Evolutionary conservation across 768 basidiomycete genomes (phyloP).

Genomic region (Baorangia bicolor): DNA sequence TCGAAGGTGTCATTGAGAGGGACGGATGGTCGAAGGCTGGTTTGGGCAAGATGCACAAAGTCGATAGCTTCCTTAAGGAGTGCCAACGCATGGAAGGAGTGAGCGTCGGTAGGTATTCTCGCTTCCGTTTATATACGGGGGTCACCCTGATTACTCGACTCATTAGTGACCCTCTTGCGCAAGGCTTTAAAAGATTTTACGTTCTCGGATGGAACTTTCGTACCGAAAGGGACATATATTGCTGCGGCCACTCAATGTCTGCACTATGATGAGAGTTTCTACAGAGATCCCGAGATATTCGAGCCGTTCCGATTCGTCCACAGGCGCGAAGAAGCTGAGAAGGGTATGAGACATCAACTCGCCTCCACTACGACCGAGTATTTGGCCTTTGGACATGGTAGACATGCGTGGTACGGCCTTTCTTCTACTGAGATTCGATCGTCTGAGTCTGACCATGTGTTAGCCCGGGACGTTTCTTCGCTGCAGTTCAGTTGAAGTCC

Average conservation of each 20-base stretch:
- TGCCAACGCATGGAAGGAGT: conserved; percentile 9
- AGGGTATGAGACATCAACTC: conserved; percentile 37
- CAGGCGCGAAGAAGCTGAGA: conserved; percentile 27
- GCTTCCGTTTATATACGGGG: neutral
- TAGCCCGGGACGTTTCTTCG: conserved; percentile 17
- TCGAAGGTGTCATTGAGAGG: neutral
- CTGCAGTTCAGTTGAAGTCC: conserved; percentile 2
- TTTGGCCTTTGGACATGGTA: conserved; percentile 31
- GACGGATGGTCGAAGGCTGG: conserved; percentile 6
- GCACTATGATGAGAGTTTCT: conserved; percentile 21
- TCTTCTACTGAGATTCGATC: too few relatives aligned
- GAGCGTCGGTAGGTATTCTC: conserved; percentile 19
- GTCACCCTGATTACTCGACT: neutral
- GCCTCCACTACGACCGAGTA: conserved; percentile 34
- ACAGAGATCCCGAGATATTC: conserved; percentile 24
- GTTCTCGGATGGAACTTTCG: conserved; percentile 39
- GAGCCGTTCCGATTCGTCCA: conserved; percentile 14
- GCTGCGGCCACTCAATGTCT: conserved; percentile 16
- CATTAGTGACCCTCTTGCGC: conserved; percentile 36
- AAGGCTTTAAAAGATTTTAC: conserved; percentile 33
- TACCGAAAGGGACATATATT: conserved; percentile 36
- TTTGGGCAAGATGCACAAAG: conserved; percentile 31
- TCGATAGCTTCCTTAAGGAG: conserved; percentile 39
- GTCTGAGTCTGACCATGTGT: too few relatives aligned
- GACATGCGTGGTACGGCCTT: neutral